Evolutionary conservation across 2,329 filamentous ascomycete genomes (phyloP).

Genomic region (Lomentospora prolificans): DNA sequence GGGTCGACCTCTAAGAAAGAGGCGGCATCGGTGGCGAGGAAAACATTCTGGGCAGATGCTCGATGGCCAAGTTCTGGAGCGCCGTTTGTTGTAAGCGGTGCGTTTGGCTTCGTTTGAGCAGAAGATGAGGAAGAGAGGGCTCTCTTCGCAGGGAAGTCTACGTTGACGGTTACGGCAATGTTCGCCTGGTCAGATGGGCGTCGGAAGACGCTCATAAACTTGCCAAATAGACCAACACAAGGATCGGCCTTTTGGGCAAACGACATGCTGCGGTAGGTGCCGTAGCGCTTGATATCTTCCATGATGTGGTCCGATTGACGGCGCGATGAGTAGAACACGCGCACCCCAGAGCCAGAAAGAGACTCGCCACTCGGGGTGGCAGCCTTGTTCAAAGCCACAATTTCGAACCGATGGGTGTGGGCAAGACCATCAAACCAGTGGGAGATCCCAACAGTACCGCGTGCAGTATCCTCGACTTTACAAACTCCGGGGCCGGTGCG

Average conservation of each 20-base stretch:
- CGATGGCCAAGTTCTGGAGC: slow-evolving; percentile 24
- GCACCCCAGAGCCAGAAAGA: slow-evolving; percentile 13
- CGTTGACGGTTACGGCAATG: slow-evolving; percentile 54
- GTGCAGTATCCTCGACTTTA: slow-evolving; percentile 46
- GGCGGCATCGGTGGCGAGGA: slow-evolving; percentile 46
- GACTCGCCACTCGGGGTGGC: slow-evolving; percentile 8
- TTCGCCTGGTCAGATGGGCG: slow-evolving; percentile 36
- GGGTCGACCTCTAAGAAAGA: slow-evolving; percentile 54
- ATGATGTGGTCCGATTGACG: slow-evolving; percentile 56
- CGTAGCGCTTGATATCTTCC: slow-evolving; percentile 48
- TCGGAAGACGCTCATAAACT: slow-evolving; percentile 54
- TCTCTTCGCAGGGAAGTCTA: slow-evolving; percentile 48
- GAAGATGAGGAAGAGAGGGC: not conserved
- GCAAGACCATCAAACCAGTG: slow-evolving; percentile 80
- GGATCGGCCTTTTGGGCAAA: slow-evolving; percentile 68
- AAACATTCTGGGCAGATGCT: slow-evolving; percentile 35
- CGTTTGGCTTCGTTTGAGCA: not conserved
- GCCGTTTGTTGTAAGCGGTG: slow-evolving; percentile 10
- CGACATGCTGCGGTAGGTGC: slow-evolving; percentile 43
- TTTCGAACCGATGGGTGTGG: slow-evolving; percentile 24
- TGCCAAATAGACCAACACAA: slow-evolving; percentile 63
- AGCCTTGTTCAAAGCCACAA: slow-evolving; percentile 12
- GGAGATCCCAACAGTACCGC: slow-evolving; percentile 47
- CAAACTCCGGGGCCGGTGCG: slow-evolving; percentile 63
- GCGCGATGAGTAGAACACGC: slow-evolving; percentile 62